Base-by-base conservation (phyloP, 257 asterid genomes). In the Leptodermis oblonga region DNA sequence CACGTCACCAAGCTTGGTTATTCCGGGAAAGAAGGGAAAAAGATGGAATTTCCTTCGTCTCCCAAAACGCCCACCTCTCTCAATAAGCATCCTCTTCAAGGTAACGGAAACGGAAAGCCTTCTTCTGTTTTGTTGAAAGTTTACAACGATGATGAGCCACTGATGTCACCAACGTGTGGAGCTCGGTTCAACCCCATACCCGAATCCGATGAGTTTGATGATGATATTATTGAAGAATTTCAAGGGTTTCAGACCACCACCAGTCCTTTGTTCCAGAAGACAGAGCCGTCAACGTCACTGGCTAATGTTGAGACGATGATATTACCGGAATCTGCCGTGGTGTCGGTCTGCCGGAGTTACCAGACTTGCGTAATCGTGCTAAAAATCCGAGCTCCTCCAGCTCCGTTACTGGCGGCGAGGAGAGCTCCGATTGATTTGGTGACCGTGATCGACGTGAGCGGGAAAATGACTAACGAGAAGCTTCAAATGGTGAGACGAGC, bases 111-210 rank as follows among this genome's bases (percentile, higher is more conserved):
- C 68, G 69, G 65, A 62, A 53, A 71, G 77, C 41, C 71, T 49
- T 60, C 67, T 30, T 59, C 67, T 20, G 67, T 62, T 7, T n/a
- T 62, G 49, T 67, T 89, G 59, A 94, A 89, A 77, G 95, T 91
- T 20, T 94, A 94, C 53, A 86, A 94, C 54, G 99, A 94, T 48
- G 99, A 94, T 20, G 99, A 94, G 78, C 96, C 99, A 0, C 75
- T 94, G 23, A 81, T 87, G 25, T 91, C 98, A 6, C 93, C 96
- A 0, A 83, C 86, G 0, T 80, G 88, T 4, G 92, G 88, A 20
- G 84, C 86, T 20, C 79, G 93, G 23, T 94, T 94, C 78, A 87
- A 85, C 65, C 88, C 99, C 9, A 94, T 94, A 11, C 95, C 86
- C 1, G 99, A 94, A 67, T 89, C 96, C 7, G 97, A 90, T 41